Percentiles rank a stretch among this genome's conserved stretches.
Conservation (phyloP, 208 protist genomes). For the Trypanosoma scelopori region DNA sequence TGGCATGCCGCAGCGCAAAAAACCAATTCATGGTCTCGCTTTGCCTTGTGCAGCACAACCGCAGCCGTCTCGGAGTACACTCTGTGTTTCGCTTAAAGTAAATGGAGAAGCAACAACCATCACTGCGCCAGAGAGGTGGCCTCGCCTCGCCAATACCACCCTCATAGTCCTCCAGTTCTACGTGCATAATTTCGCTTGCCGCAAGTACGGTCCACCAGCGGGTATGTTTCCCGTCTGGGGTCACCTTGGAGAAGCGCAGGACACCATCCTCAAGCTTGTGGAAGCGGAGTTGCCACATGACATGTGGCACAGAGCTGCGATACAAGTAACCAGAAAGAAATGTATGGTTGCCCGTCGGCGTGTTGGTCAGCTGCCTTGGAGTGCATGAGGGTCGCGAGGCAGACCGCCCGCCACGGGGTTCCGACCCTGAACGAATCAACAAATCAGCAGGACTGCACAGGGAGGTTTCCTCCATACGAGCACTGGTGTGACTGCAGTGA, state of each 20-base stretch:
- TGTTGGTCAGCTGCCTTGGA: background rate
- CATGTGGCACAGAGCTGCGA: conserved; percentile 15
- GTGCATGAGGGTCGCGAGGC: background rate
- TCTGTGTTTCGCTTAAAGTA: conserved; percentile 6
- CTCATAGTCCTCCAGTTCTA: conserved; percentile 9
- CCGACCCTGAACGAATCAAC: background rate
- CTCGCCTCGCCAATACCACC: conserved; percentile 14
- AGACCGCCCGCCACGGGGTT: background rate
- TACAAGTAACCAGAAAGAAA: conserved; percentile 10
- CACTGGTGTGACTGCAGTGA: no score
- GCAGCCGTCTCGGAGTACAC: background rate
- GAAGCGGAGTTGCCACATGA: conserved; percentile 23
- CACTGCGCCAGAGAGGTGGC: conserved; percentile 8
- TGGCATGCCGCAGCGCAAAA: conserved; percentile 17
- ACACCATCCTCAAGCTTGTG: conserved; percentile 11
- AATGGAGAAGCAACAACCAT: conserved; percentile 14
- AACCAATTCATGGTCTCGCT: conserved; percentile 18
- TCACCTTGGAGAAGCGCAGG: conserved; percentile 13
- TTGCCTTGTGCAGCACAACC: conserved; percentile 12
- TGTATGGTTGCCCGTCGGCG: background rate
- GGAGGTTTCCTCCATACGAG: no score
- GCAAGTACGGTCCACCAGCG: conserved; percentile 19
- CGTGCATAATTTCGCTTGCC: conserved; percentile 7
- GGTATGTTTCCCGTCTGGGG: background rate
- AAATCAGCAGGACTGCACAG: background rate